phyloP scores from a whole-genome alignment of 495 filamentous ascomycete species.

The Podospora sp. region DNA sequence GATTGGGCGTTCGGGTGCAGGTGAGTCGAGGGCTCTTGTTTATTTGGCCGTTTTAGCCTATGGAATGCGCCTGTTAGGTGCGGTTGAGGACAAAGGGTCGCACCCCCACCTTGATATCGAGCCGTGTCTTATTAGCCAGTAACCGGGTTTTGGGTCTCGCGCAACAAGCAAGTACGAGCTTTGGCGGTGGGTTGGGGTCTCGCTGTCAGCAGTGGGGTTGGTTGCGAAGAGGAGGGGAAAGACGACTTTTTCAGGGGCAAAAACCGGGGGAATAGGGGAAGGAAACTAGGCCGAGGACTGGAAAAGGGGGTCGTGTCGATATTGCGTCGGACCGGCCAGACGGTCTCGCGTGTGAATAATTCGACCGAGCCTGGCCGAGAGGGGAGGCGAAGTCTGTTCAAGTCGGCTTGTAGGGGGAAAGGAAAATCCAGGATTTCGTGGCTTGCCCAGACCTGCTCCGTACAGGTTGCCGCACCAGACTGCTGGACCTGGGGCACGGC shows the following conservation, averaged over 20 bases:
- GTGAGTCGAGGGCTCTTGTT: background rate
- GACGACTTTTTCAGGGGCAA: background rate
- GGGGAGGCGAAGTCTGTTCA: background rate
- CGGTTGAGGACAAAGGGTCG: background rate
- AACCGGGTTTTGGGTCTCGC: background rate
- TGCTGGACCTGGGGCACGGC: background rate
- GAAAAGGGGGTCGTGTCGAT: background rate
- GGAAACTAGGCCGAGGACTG: background rate
- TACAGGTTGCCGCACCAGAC: background rate
- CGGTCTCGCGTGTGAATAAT: background rate
- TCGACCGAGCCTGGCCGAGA: background rate
- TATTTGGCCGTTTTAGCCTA: background rate
- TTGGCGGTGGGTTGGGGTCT: background rate
- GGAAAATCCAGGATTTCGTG: background rate
- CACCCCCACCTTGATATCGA: background rate
- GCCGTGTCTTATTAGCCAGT: slow-evolving; percentile 1
- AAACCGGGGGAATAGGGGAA: background rate
- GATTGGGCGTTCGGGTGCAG: background rate
- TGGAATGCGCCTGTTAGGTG: background rate
- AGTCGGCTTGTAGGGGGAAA: background rate
- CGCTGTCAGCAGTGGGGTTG: background rate
- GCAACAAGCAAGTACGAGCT: background rate
- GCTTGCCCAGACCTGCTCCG: background rate
- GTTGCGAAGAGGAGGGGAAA: background rate
- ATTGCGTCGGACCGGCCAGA: background rate